Percentiles rank a stretch among this genome's conserved stretches.
Conservation (phyloP, 2,329 filamentous ascomycete genomes). For the Didymella arachidicola region DNA sequence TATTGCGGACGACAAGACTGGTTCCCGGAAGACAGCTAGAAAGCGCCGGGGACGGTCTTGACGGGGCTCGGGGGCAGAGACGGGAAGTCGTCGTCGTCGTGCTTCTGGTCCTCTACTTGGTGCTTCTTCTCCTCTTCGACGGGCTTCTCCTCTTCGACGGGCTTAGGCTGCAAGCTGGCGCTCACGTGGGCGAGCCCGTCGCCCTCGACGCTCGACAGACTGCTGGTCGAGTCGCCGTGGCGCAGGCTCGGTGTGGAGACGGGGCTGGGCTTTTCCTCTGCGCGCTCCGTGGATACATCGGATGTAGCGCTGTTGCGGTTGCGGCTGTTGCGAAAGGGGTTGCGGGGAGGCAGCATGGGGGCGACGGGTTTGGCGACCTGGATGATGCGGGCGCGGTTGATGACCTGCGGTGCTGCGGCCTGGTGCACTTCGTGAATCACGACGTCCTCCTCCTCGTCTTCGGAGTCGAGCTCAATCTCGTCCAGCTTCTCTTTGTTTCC, state of each 20-base stretch:
- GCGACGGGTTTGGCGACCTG: constrained; percentile 82
- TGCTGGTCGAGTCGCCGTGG: constrained; percentile 46
- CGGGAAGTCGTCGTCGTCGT: constrained; percentile 40
- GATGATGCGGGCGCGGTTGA: constrained; percentile 80
- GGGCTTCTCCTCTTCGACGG: constrained; percentile 15
- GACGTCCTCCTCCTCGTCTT: constrained; percentile 58
- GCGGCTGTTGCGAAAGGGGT: constrained; percentile 65
- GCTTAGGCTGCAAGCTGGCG: constrained; percentile 38
- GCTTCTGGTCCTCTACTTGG: not conserved
- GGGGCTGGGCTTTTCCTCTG: constrained; percentile 41
- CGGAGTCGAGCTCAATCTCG: constrained; percentile 57
- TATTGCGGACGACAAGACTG: not conserved
- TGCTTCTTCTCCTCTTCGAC: constrained; percentile 38
- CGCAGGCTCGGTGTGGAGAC: constrained; percentile 47
- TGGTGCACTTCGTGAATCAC: constrained; percentile 74
- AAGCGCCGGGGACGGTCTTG: constrained; percentile 45
- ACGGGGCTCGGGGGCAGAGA: constrained; percentile 50
- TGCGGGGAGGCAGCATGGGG: constrained; percentile 79
- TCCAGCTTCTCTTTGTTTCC: constrained; percentile 53
- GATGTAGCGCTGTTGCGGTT: constrained; percentile 49
- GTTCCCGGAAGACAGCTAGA: constrained; percentile 22
- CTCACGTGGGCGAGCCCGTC: constrained; percentile 40
- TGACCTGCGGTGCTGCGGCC: constrained; percentile 68
- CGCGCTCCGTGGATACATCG: constrained; percentile 36
- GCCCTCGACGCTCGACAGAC: constrained; percentile 45